Percentiles rank a stretch among this genome's conserved stretches.
Conservation (phyloP, 495 filamentous ascomycete species). For the Chaetomidium leptoderma region DNA sequence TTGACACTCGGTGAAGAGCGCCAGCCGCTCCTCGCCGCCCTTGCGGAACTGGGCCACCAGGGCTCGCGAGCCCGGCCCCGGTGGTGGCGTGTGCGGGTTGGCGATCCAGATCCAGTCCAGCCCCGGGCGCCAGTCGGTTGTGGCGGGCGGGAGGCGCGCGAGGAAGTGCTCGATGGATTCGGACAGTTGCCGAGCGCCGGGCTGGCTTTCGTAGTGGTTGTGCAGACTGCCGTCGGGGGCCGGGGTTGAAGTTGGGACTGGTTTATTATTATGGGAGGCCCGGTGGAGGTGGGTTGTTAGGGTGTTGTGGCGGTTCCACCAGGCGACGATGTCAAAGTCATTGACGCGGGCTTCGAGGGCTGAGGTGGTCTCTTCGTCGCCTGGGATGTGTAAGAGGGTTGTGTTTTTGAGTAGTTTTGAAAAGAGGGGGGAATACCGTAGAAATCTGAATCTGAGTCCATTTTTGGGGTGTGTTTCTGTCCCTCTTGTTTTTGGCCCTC, state of each 20-base stretch:
- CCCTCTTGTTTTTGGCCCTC: too few relatives aligned
- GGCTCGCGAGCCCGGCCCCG: slow-evolving; percentile 23
- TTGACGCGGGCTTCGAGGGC: slow-evolving; percentile 32
- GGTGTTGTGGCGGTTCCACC: slow-evolving; percentile 29
- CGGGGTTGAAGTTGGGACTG: not conserved
- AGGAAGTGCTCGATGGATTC: slow-evolving; percentile 64
- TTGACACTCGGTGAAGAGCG: slow-evolving; percentile 29
- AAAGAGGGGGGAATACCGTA: slow-evolving; percentile 49
- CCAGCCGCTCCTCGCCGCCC: slow-evolving; percentile 37
- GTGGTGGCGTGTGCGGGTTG: slow-evolving; percentile 45
- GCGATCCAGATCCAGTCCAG: slow-evolving; percentile 65
- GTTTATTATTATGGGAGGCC: slow-evolving; percentile 7
- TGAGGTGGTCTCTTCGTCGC: slow-evolving; percentile 47
- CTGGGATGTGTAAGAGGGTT: slow-evolving; percentile 37
- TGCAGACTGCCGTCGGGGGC: slow-evolving; percentile 17
- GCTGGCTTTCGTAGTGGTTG: slow-evolving; percentile 44
- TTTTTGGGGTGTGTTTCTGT: slow-evolving; percentile 25
- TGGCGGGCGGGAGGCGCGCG: slow-evolving; percentile 59
- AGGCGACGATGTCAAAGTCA: slow-evolving; percentile 38
- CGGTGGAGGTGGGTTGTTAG: not conserved
- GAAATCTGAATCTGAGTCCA: slow-evolving; percentile 65
- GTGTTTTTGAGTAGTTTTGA: not conserved
- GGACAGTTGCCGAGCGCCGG: slow-evolving; percentile 46
- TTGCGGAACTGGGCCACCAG: slow-evolving; percentile 23
- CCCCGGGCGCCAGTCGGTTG: slow-evolving; percentile 35